Evolutionary conservation across 305 asterid species (phyloP), one percentile per base, ranked within the genome.

Genomic region (Andrographis paniculata): DNA sequence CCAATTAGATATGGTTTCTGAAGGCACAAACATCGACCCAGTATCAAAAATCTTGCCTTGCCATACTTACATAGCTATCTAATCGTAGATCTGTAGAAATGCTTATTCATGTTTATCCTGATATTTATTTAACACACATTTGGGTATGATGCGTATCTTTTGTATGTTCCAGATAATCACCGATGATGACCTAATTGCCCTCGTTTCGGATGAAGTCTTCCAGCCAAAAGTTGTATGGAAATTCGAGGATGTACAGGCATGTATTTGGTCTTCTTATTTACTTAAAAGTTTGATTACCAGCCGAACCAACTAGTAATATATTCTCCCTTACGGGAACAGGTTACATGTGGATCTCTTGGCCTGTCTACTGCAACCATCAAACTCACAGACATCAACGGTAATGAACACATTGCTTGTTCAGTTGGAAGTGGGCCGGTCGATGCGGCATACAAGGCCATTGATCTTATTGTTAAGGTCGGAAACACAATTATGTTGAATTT

Each of bases 381-480:
- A 70, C 89, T 91, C 56, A 48, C 59, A 56, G 89, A 69, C 48
- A 73, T 66, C 0, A 53, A 79, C 47, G 95, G 93, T 30, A 57
- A 50, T 1, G 85, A 69, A 66, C 87, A 75, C 51, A 65, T 87
- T 58, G 74, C 82, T 50, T 91, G 93, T 72, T 78, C 99, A 51
- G 82, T 83, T 61, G 99, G 99, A 61, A 80, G 87, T 1, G 99
- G 99, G 52, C 99, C 99, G 3, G 96, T 91, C 53, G 96, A 83
- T 71, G 95, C 99, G 17, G 94, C 95, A 42, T 91, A 86, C 50
- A 83, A 83, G 72, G 96, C 96, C 15, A 78, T 87, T 68, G 99
- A 91, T 72, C 82, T 73, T 56, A 59, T 75, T 62, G 82, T 79
- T 48, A 75, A 91, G 96, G 99, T 91, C 36, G 23, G 65, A 41